Conservation (phyloP, 208 protist genomes). For the Trypanosoma scelopori region DNA sequence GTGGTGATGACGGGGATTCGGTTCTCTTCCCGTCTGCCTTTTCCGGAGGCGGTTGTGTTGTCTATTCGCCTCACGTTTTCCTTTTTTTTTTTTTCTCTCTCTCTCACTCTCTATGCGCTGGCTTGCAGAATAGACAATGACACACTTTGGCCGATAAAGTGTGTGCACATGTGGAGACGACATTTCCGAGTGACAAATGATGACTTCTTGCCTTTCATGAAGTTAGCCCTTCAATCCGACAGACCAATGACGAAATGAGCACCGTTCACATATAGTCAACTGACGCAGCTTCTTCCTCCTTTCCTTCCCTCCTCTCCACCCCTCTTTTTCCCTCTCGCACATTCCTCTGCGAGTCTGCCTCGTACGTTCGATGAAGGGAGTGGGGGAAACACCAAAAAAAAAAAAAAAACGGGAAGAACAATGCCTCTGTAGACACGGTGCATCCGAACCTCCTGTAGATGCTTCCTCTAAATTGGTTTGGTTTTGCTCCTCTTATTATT, state of each 20-base stretch:
- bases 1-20: not conserved
- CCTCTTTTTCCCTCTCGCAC: not conserved
- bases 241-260: slow-evolving; percentile 12
- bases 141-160: not conserved
- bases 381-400: too few species aligned
- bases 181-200: not conserved
- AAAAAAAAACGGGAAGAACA: too few species aligned
- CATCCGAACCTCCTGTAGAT: not conserved
- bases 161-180: not conserved
- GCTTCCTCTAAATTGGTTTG: not conserved
- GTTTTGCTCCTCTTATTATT: too few species aligned
- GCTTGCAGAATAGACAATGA: not conserved
- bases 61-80: not conserved
- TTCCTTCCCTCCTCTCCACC: not conserved
- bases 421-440: slow-evolving; percentile 23
- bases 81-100: slow-evolving; percentile 9
- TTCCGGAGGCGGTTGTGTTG: not conserved
- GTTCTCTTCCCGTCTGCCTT: not conserved
- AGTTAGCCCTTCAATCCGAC: slow-evolving; percentile 31
- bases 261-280: slow-evolving; percentile 4
- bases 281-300: not conserved
- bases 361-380: too few species aligned
- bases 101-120: not conserved
- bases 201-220: slow-evolving; percentile 3
- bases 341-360: not conserved